These are phyloP conservation scores for Helicocarpus griseus DNA, from an alignment of 2,329 filamentous ascomycete species.

Conservation along the genomic window DNA sequence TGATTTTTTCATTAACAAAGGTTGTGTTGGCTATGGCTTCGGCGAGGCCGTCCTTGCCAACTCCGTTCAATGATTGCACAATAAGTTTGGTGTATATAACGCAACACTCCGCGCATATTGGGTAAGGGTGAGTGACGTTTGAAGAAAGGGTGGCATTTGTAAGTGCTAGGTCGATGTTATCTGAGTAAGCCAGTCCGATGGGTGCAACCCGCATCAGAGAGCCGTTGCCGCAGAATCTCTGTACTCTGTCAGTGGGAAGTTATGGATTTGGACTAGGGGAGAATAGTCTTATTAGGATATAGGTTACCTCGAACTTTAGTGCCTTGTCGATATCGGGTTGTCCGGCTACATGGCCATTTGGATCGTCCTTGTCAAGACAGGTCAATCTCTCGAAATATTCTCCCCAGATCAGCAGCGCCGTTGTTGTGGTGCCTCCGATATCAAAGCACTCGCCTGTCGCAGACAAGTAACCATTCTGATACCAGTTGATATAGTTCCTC, in stretches of 20 bases:
- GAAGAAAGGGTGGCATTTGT: constrained; percentile 20
- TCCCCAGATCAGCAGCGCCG: constrained; percentile 25
- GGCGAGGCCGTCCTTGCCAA: constrained; percentile 17
- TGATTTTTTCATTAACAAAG: constrained; percentile 13
- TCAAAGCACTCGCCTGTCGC: constrained; percentile 29
- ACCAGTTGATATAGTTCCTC: constrained; percentile 30
- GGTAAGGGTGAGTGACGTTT: constrained; percentile 30
- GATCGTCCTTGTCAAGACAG: background rate
- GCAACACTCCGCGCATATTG: constrained; percentile 32
- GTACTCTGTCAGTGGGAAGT: background rate
- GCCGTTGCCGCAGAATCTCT: constrained; percentile 29
- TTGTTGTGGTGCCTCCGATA: constrained; percentile 27
- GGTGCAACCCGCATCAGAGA: constrained; percentile 35
- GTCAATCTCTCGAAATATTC: constrained; percentile 3
- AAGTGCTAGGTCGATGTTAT: constrained; percentile 15
- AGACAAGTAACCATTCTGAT: constrained; percentile 27
- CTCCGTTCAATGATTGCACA: constrained; percentile 20
- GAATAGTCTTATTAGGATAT: background rate
- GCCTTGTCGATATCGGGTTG: constrained; percentile 13
- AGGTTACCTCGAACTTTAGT: constrained; percentile 12
- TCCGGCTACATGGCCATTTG: constrained; percentile 5
- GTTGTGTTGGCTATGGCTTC: constrained; percentile 14
- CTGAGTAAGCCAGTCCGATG: constrained; percentile 24
- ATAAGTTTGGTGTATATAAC: constrained; percentile 28
- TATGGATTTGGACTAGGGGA: no score